These are phyloP conservation scores for Yarrowia sp. DNA, from an alignment of 805 yeast genomes.

Conservation along the genomic window DNA sequence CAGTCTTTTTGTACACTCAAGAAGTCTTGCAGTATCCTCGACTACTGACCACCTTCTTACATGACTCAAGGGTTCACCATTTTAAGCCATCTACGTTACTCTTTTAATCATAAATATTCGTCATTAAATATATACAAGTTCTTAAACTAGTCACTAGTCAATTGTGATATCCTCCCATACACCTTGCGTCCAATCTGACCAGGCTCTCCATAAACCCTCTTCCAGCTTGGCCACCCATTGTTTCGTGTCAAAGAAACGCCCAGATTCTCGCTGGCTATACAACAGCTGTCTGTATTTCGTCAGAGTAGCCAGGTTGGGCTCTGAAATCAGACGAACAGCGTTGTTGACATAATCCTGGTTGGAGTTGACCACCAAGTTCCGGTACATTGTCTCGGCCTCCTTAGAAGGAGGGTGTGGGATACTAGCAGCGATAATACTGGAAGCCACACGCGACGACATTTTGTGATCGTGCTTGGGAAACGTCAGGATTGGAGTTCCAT, in stretches of 20 bases:
- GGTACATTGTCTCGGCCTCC: conserved; percentile 1
- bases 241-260: conserved; percentile 4
- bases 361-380: background rate
- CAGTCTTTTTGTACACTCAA: no score
- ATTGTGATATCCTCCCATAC: background rate
- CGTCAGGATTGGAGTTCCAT: conserved; percentile 49
- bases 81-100: no score
- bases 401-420: conserved; percentile 40
- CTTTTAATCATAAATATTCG: background rate
- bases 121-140: background rate
- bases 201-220: conserved; percentile 8
- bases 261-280: conserved; percentile 8
- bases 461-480: conserved; percentile 47
- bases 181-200: conserved; percentile 1
- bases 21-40: no score
- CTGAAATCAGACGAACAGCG: background rate
- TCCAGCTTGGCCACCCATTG: conserved; percentile 13
- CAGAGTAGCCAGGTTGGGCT: background rate
- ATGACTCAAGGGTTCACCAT: no score
- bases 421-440: conserved; percentile 48
- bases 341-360: conserved; percentile 2
- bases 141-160: background rate
- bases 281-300: background rate
- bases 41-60: no score
- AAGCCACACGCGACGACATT: conserved; percentile 44